Base-by-base conservation (phyloP, 257 asterid genomes). In the Apocynum venetum region DNA sequence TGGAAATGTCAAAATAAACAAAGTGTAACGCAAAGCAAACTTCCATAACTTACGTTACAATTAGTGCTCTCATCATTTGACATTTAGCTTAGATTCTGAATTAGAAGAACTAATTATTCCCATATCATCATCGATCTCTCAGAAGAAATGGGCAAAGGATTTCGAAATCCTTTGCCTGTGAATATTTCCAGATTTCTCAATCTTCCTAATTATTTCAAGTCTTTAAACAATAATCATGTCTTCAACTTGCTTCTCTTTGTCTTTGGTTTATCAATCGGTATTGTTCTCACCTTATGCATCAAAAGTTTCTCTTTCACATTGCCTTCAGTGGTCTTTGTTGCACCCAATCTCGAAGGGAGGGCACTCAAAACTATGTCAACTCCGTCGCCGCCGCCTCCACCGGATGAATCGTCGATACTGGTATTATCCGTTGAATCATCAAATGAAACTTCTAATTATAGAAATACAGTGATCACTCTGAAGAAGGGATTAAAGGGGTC, bases 211-310 rank as follows among this genome's bases (percentile, higher is more conserved):
- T 36, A 49, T 49, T 76, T 71, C 75, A 49, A 75, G 31, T 25
- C 31, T 40, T 67, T 77, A 40, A 71, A 55, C 11, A 68, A 17
- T 69, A 44, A 40, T 17, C 76, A 63, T 12, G 75, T 88, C 17
- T 72, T 82, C 47, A 85, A 75, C 72, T 77, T 81, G 51, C 80
- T 90, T 72, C 81, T 87, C 72, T 60, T 89, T 8, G 65, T 81
- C 71, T 11, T 86, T 20, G 96, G 97, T 15, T 71, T 89, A 76
- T 91, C 91, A 14, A 7, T 87, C 9, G 93, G 90, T 11, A 36
- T 84, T 40, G 40, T 89, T 15, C 84, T 78, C 73, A 77, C 84
- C 43, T 25, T 87, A 56, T 81, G 72, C 43, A 79, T 85, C 84
- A 52, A 64, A 66, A 80, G 19, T 70, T 87, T 86, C 82, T 73